Percentiles rank a stretch among this genome's conserved stretches.
Evolutionary conservation across 1,139 yeast genomes (phyloP).

Genomic region (Hanseniaspora uvarum): DNA sequence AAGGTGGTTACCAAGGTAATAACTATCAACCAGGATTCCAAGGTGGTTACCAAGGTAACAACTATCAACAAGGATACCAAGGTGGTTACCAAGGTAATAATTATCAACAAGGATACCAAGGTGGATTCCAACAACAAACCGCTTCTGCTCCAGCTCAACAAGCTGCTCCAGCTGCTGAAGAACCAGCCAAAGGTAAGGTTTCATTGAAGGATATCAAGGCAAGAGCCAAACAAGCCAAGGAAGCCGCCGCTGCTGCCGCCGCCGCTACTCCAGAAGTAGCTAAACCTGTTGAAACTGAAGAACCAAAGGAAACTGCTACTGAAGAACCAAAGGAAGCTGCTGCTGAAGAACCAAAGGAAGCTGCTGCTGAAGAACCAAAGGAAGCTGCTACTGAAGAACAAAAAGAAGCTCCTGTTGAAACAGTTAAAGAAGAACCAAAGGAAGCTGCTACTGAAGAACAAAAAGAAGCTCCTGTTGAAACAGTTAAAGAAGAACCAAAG

Average conservation of each 20-base stretch:
- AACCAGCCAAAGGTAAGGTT: conserved; percentile 42
- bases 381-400: conserved; percentile 3
- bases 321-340: conserved; percentile 4
- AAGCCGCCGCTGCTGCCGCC: conserved; percentile 22
- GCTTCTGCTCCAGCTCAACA: conserved; percentile 33
- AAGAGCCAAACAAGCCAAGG: conserved; percentile 25
- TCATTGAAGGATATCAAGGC: conserved; percentile 40
- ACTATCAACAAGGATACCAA: background rate
- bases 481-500: conserved; percentile 20
- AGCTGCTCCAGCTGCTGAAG: conserved; percentile 31
- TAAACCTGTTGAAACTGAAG: conserved; percentile 20
- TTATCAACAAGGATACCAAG: conserved; percentile 35
- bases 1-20: conserved; percentile 30
- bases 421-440: background rate
- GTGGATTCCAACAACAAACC: conserved; percentile 29
- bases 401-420: conserved; percentile 18
- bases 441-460: conserved; percentile 1
- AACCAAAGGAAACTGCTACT: conserved; percentile 19
- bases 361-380: conserved; percentile 16
- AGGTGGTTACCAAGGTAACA: conserved; percentile 39
- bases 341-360: conserved; percentile 11
- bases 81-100: conserved; percentile 40
- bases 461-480: conserved; percentile 18
- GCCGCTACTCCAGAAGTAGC: conserved; percentile 16
- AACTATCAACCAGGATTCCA: conserved; percentile 1